Base-by-base conservation (phyloP, 768 basidiomycete species). In the Cytidiella melzeri region DNA sequence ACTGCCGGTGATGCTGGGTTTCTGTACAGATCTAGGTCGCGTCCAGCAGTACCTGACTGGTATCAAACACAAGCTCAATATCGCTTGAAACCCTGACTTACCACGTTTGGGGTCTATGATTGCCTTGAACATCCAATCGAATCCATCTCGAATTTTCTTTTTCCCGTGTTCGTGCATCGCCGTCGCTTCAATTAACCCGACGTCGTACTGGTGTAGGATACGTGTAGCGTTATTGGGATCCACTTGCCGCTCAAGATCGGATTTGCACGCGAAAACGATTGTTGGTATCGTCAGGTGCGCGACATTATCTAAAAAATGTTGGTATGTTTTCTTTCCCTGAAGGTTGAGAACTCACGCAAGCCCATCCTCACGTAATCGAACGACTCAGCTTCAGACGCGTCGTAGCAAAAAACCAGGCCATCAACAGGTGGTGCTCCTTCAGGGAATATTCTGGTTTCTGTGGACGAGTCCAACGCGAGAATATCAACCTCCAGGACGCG, bases 251-350 rank as follows among this genome's bases (percentile, higher is more conserved):
- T 73, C 72, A 18, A 85, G 68, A 60, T 95, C 89, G 4, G 84
- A 83, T 65, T 96, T 97, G 70, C 92, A 92, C 3, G 89, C 91
- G 12, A 97, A 71, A 11, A 92, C 86, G 40, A 95, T 74, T 21
- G 78, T 69, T 7, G 87, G 78, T 30, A 86, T 67, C 50, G 76
- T 76, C 60, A 80, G 67, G 45, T 73, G 69, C 57, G 68, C 70
- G 65, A 80, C 25, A 21, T 45, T 40, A 4, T 44, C 50, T 55
- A 41, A 11, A 3, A 2, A 26, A 39, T 54, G 52, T 41, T 58
- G 53, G 26, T 10, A 9, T 13, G 19, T 13, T 27, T 9, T 12
- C 43, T 10, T 20, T 4, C 21, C 37, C 21, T 34, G 30, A 34
- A 7, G 15, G 9, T 34, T 7, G 30, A 34, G 30, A 15, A 77